phyloP scores from a whole-genome alignment of 192 early-diverging fungal species.

The Ramicandelaber brevisporus region DNA sequence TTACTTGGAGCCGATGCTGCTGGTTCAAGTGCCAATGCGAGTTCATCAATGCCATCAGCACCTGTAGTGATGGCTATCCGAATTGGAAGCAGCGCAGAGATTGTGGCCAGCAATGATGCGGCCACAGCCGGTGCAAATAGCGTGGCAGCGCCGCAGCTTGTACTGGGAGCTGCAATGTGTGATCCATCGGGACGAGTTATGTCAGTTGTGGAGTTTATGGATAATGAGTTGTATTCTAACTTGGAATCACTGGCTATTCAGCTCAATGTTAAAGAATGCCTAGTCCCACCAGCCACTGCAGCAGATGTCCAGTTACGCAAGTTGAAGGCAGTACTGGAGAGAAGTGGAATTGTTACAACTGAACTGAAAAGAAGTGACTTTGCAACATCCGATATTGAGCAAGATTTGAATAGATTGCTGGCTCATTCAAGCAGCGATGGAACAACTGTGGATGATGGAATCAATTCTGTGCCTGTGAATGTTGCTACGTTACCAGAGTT shows the following conservation, averaged over 20 bases:
- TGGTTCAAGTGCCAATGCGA: too few relatives aligned
- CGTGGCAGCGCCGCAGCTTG: conserved; percentile 52
- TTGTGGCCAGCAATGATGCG: too few relatives aligned
- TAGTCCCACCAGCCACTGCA: conserved; percentile 28
- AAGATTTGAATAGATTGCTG: conserved; percentile 63
- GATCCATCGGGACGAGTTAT: conserved; percentile 61
- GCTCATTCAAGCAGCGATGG: too few relatives aligned
- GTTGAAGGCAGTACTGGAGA: conserved; percentile 36
- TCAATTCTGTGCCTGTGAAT: too few relatives aligned
- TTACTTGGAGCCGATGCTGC: too few relatives aligned
- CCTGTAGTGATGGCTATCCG: too few relatives aligned
- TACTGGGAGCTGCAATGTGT: conserved; percentile 76
- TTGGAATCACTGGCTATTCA: conserved; percentile 87
- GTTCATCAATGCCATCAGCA: too few relatives aligned
- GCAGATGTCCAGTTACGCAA: conserved; percentile 42
- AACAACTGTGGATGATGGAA: too few relatives aligned
- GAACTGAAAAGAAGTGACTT: conserved; percentile 27
- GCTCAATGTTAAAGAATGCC: conserved; percentile 77
- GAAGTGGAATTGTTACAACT: conserved; percentile 56
- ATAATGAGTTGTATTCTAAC: conserved; percentile 80
- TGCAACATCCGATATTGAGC: conserved; percentile 46
- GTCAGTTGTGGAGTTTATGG: conserved; percentile 71
- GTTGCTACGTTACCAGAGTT: conserved; percentile 36
- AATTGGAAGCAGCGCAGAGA: too few relatives aligned
- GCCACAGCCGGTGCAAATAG: conserved; percentile 51